These are phyloP conservation scores for Entophlyctis helioformis DNA, from an alignment of 192 early-diverging fungal species.

Conservation along the genomic window DNA sequence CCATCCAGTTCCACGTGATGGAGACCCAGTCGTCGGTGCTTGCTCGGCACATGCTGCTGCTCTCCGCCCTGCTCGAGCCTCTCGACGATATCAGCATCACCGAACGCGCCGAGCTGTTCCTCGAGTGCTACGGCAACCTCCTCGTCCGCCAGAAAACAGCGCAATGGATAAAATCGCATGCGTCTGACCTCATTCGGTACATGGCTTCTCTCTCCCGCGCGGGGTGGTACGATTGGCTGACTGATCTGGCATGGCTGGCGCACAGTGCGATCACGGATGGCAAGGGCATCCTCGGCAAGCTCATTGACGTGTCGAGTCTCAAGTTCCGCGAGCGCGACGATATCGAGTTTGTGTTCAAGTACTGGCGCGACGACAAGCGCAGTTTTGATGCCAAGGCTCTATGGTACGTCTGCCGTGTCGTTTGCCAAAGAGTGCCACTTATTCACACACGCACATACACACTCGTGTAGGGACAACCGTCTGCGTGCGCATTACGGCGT, in stretches of 20 bases:
- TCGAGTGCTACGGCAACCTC: constrained; percentile 43
- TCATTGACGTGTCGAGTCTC: constrained; percentile 1
- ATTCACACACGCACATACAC: too few species aligned
- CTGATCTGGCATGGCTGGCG: neutral
- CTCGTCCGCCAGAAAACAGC: constrained; percentile 24
- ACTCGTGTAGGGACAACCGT: constrained; percentile 22
- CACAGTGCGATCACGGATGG: neutral
- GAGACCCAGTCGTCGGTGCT: constrained; percentile 32
- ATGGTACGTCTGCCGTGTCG: constrained; percentile 8
- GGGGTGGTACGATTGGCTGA: neutral
- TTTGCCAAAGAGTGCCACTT: too few species aligned
- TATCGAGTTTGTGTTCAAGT: constrained; percentile 41
- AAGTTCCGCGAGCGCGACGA: constrained; percentile 46
- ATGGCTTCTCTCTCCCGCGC: too few species aligned
- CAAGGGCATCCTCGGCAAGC: neutral
- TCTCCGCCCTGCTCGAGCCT: constrained; percentile 21
- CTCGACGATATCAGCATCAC: constrained; percentile 9
- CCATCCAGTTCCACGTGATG: constrained; percentile 36
- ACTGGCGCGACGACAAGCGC: constrained; percentile 29
- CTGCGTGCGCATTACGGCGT: constrained; percentile 17
- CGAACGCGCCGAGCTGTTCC: constrained; percentile 31
- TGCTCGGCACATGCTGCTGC: constrained; percentile 31
- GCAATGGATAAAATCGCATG: constrained; percentile 8
- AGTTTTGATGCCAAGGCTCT: constrained; percentile 17
- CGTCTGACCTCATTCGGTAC: constrained; percentile 23